phyloP scores from a whole-genome alignment of 768 basidiomycete species.

The Lactarius vividus region DNA sequence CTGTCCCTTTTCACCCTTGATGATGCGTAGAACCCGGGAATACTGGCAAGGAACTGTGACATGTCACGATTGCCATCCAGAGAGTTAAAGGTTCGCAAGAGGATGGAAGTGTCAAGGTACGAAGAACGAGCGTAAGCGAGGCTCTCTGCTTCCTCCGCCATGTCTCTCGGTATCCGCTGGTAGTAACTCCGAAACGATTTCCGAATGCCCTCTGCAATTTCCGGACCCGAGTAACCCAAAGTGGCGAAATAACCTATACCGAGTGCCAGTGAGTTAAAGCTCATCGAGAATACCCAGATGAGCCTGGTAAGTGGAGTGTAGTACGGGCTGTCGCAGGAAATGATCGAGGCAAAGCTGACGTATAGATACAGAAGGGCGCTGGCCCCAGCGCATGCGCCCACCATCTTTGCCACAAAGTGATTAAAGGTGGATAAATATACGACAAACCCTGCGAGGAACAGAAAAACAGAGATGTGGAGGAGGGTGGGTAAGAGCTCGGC shows the following conservation, averaged over 20 bases:
- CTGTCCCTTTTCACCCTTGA: slow-evolving; percentile 2
- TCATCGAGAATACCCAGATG: neutral
- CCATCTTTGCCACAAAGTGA: neutral
- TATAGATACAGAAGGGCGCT: neutral
- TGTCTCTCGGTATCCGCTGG: neutral
- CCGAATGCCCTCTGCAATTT: neutral
- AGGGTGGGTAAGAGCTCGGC: neutral
- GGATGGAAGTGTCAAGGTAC: neutral
- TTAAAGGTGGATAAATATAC: neutral
- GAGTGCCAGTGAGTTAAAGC: neutral
- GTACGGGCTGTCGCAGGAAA: neutral
- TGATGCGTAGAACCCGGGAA: slow-evolving; percentile 12
- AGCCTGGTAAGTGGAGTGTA: neutral
- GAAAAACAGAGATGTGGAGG: slow-evolving; percentile 12
- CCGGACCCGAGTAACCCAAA: neutral
- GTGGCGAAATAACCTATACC: neutral
- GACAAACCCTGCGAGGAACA: slow-evolving; percentile 4
- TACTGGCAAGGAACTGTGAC: neutral
- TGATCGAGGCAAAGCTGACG: neutral
- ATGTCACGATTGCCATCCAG: slow-evolving; percentile 5
- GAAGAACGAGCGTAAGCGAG: neutral
- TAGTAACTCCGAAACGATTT: neutral
- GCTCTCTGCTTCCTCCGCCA: slow-evolving; percentile 3
- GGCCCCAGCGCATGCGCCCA: neutral
- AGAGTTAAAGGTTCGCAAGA: slow-evolving; percentile 3